Base-by-base conservation (phyloP, 495 filamentous ascomycete genomes). In the Amphirosellinia nigrospora region DNA sequence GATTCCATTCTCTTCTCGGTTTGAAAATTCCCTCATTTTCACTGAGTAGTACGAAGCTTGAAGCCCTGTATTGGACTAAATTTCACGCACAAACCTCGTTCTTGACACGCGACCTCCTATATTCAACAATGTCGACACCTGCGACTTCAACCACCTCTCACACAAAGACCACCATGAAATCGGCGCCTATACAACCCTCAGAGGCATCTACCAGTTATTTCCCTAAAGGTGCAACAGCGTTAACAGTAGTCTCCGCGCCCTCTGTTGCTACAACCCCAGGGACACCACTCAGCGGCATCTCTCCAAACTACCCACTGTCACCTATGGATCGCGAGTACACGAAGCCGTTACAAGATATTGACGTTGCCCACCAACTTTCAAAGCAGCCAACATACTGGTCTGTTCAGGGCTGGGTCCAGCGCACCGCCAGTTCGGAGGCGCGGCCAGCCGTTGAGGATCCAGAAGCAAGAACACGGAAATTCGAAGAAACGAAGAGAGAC, bases 321-420 rank as follows among this genome's bases (percentile, higher is more conserved):
- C 75, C 75, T 3, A 39, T 78, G 28, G 72, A 75, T 45, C 75
- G 81, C 16, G 28, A 73, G 9, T 84, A 78, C 64, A 70, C 74
- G 13, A 73, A 79, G 71, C 82, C 82, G 0, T 39, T 56, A 0
- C 50, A 68, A 4, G 79, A 83, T 58, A 62, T 80, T 21, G 78
- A 75, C 53, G 69, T 85, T 45, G 81, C 79, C 38, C 75, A 79
- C 68, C 75, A 83, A 48, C 79, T 85, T 19, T 77, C 80, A 7
- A 79, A 77, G 39, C 58, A 73, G 70, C 82, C 82, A 0, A 66
- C 68, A 45, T 78, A 75, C 71, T 77, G 76, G 64, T 79, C 79
- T 16, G 71, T 83, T n/a, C 45, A 74, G 56, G 74, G 82, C 73
- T 81, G 77, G 43, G 72, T 82, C 41, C 79, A 80, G 75, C 77